Evolutionary conservation across 441 rosid genomes (phyloP).

Genomic region (Adansonia grandidieri): DNA sequence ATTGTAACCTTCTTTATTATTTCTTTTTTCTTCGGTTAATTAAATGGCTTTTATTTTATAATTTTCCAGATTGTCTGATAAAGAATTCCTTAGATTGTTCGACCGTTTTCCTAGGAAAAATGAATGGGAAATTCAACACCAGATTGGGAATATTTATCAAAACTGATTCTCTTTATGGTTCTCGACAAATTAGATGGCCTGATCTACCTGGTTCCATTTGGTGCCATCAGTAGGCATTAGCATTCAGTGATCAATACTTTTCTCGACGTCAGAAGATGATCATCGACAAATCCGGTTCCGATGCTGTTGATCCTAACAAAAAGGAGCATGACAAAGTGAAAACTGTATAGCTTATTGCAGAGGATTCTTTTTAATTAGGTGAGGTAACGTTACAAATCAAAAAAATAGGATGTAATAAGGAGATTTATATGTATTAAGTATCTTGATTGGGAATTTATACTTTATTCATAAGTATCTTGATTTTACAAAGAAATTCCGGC

Average conservation of each 20-base stretch:
- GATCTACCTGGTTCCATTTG: background rate
- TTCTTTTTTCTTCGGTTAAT: too few species aligned
- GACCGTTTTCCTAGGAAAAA: background rate
- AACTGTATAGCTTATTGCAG: background rate
- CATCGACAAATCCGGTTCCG: background rate
- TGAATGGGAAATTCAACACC: background rate
- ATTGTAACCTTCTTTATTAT: too few species aligned
- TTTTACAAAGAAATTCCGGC: too few species aligned
- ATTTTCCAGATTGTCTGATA: too few species aligned
- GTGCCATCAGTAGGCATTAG: background rate
- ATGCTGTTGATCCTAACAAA: background rate
- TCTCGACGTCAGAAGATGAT: background rate
- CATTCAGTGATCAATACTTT: background rate
- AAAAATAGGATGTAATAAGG: too few species aligned
- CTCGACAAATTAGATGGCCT: background rate
- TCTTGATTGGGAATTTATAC: background rate
- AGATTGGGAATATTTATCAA: background rate
- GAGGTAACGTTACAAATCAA: too few species aligned
- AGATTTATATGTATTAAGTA: too few species aligned
- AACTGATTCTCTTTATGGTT: background rate
- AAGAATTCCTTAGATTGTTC: too few species aligned
- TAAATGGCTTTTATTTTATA: too few species aligned
- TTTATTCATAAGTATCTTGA: background rate
- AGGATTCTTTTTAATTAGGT: too few species aligned
- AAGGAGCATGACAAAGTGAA: background rate